Conservation (phyloP, 176 grass and related monocot species). For the Cymbopogon citratus region DNA sequence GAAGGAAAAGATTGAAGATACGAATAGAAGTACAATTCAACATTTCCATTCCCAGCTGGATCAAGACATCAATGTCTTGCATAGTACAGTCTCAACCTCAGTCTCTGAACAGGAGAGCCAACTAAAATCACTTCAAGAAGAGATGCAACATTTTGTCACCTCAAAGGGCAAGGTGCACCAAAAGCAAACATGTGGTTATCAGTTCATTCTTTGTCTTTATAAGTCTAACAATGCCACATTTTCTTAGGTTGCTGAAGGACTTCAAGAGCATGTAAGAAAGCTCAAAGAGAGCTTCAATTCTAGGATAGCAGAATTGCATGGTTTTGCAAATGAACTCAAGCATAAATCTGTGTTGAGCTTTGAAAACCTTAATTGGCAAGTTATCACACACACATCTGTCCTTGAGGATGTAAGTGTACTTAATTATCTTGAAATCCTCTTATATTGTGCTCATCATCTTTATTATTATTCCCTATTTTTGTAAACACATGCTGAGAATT, state of each 20-base stretch:
- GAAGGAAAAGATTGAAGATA: slow-evolving; percentile 66
- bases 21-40: slow-evolving; percentile 65
- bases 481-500: not conserved
- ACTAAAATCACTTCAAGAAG: slow-evolving; percentile 59
- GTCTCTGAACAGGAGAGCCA: slow-evolving; percentile 66
- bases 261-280: slow-evolving; percentile 45
- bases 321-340: slow-evolving; percentile 51
- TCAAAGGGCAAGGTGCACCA: slow-evolving; percentile 54
- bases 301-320: slow-evolving; percentile 43
- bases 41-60: slow-evolving; percentile 56
- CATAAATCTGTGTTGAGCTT: slow-evolving; percentile 30
- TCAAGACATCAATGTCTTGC: slow-evolving; percentile 55
- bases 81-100: slow-evolving; percentile 58
- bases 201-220: not conserved
- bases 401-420: slow-evolving; percentile 67
- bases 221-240: slow-evolving; percentile 14
- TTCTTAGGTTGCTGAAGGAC: slow-evolving; percentile 48
- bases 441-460: not conserved
- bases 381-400: slow-evolving; percentile 44
- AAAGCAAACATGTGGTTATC: not conserved
- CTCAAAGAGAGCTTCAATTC: slow-evolving; percentile 45
- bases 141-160: slow-evolving; percentile 56
- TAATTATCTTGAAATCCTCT: not conserved
- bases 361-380: slow-evolving; percentile 52
- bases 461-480: not conserved